Base-by-base conservation (phyloP, 2,329 filamentous ascomycete genomes). In the Dothideomycetes sp. region DNA sequence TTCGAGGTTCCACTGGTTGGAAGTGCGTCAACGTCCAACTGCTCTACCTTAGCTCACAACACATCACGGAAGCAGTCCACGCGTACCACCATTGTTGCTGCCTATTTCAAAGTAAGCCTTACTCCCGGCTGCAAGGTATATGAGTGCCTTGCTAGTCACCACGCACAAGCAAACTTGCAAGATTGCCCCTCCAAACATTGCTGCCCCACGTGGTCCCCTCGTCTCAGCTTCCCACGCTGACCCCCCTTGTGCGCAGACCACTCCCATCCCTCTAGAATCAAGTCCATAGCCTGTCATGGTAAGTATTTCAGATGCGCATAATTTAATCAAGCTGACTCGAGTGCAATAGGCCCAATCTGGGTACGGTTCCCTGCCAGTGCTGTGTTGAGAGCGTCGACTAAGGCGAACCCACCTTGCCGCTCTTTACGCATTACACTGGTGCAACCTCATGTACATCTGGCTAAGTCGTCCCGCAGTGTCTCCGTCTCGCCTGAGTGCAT, bases 401-500 rank as follows among this genome's bases (percentile, higher is more conserved):
- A n/a, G n/a, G n/a, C n/a, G n/a, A 38, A 29, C 43, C 7, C 31
- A 37, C 37, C 42, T 34, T 40, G 19, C 35, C 43, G 31, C 39
- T 34, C 15, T 16, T n/a, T n/a, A n/a, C n/a, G n/a, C n/a, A n/a
- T n/a, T n/a, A n/a, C n/a, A n/a, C n/a, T n/a, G n/a, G n/a, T n/a
- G n/a, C n/a, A n/a, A n/a, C n/a, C n/a, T n/a, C n/a, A n/a, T n/a
- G n/a, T n/a, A 39, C 29, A 16, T 19, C 16, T 34, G 35, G 36
- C 36, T 14, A 45, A 33, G 27, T 34, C 15, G 41, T 19, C 36
- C 14, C 37, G 37, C 64, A 87, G 82, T 73, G 81, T 82, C 53
- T 72, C 72, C 60, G 78, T 87, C 55, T 67, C 73, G 50, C 72
- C 75, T 59, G 81, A 88, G 44, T 87, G 82, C 74, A 75, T 73